Evolutionary conservation across 2,329 filamentous ascomycete species (phyloP).

Genomic region (Fusarium protoensiforme): DNA sequence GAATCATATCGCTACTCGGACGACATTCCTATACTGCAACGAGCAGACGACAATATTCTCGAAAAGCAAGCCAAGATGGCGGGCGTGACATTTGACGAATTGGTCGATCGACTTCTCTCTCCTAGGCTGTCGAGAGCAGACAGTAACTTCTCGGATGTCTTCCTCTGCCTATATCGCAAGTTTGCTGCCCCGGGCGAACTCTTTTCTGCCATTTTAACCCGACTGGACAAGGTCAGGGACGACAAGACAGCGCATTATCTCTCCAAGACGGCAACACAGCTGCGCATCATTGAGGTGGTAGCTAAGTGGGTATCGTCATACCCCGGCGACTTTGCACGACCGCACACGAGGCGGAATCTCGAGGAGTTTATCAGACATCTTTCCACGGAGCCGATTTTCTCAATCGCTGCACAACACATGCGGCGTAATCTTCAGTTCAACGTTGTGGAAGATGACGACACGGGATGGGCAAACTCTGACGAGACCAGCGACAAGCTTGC

Average conservation of each 20-base stretch:
- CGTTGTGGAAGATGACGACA: slow-evolving; percentile 88
- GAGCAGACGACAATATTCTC: slow-evolving; percentile 71
- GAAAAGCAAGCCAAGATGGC: slow-evolving; percentile 59
- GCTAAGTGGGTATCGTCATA: slow-evolving; percentile 92
- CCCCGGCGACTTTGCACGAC: slow-evolving; percentile 90
- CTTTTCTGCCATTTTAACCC: slow-evolving; percentile 80
- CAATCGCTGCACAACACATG: slow-evolving; percentile 87
- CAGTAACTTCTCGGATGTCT: slow-evolving; percentile 87
- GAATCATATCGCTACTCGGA: slow-evolving; percentile 75
- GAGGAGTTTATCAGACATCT: slow-evolving; percentile 80
- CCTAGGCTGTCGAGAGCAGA: slow-evolving; percentile 88
- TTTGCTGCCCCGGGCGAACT: slow-evolving; percentile 86
- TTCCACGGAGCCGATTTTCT: slow-evolving; percentile 83
- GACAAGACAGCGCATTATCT: slow-evolving; percentile 76
- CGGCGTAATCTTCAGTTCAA: slow-evolving; percentile 77
- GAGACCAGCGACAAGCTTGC: slow-evolving; percentile 54
- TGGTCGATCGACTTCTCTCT: slow-evolving; percentile 87
- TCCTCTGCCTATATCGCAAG: slow-evolving; percentile 92
- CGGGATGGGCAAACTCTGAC: slow-evolving; percentile 90
- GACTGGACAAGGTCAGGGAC: slow-evolving; percentile 76
- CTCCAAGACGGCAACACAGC: slow-evolving; percentile 81
- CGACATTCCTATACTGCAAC: slow-evolving; percentile 73
- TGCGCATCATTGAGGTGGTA: slow-evolving; percentile 84
- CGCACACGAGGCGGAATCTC: slow-evolving; percentile 76
- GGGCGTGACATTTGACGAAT: slow-evolving; percentile 72